Evolutionary conservation across 345 rosid species (phyloP), one percentile per base, ranked within the genome.

Genomic region (Pistacia vera): DNA sequence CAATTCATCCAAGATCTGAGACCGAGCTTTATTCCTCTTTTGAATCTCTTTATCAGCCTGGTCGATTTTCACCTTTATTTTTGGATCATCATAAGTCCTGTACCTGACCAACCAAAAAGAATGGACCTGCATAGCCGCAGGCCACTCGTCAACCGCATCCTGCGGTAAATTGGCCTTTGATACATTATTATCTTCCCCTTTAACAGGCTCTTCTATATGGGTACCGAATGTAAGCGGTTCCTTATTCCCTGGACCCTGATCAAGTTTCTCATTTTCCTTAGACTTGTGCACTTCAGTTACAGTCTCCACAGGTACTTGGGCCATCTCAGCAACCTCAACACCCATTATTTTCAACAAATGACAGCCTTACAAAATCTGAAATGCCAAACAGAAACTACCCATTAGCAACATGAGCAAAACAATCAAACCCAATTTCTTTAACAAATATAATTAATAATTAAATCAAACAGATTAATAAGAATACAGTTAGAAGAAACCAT

Each of bases 121-220:
- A 77, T 88, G 91, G 76, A 88, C 85, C 90, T 88, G 89, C 81
- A 72, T 81, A 8, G 83, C 82, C 17, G 84, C 92, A 70, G 99
- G 96, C 99, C 99, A 95, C 77, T 95, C 98, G 18, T 85, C 97
- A 11, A 52, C 84, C 2, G 88, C 97, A 80, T 93, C 87, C 85
- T 81, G 88, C 0, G 92, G 98, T 56, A 80, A 78, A 63, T 82
- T 86, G 75, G 87, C 71, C 68, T 67, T 74, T 20, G 85, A 69
- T 64, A 75, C 90, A 72, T 78, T 84, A n/a, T 33, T 80, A 59
- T 73, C 88, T 67, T 88, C 89, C 17, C 79, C 88, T 65, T 81
- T 77, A 36, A 48, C 85, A 8, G 81, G 82, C 11, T 81, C 92
- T 77, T 87, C 88, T 28, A 73, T 92, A 41, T 83, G 86, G 25